phyloP scores from a whole-genome alignment of 176 grass and related monocot species.

The Carex parvula region DNA sequence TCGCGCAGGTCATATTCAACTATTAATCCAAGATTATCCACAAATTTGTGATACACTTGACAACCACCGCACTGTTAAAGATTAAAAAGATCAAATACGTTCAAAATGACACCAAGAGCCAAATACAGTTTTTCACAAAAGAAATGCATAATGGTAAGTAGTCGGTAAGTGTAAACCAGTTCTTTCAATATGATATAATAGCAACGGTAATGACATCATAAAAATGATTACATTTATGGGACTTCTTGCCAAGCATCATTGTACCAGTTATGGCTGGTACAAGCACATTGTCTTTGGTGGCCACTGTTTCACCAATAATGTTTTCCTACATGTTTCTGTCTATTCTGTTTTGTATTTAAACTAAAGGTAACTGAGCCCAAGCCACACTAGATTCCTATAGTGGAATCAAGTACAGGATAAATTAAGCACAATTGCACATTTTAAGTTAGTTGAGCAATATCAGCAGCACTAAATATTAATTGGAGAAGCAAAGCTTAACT shows the following conservation, averaged over 20 bases:
- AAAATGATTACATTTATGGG: neutral
- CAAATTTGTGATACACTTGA: constrained; percentile 83
- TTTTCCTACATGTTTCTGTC: neutral
- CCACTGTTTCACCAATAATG: neutral
- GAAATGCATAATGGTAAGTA: neutral
- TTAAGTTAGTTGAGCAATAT: neutral
- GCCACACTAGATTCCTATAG: neutral
- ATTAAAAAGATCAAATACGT: neutral
- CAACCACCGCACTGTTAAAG: constrained; percentile 66
- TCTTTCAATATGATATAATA: neutral
- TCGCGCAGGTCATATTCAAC: constrained; percentile 75
- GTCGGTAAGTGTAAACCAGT: neutral
- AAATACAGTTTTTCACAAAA: neutral
- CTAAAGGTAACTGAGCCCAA: neutral
- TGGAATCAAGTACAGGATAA: neutral
- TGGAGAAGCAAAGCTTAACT: neutral
- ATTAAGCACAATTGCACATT: neutral
- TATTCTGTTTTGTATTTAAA: neutral
- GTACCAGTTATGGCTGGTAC: neutral
- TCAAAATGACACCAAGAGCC: neutral
- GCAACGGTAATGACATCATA: neutral
- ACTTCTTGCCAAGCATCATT: neutral
- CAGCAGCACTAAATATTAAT: neutral
- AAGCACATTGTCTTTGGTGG: neutral
- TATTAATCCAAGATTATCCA: constrained; percentile 89